These are phyloP conservation scores for Geotrichum candidum DNA, from an alignment of 1,139 yeast species.

Conservation along the genomic window DNA sequence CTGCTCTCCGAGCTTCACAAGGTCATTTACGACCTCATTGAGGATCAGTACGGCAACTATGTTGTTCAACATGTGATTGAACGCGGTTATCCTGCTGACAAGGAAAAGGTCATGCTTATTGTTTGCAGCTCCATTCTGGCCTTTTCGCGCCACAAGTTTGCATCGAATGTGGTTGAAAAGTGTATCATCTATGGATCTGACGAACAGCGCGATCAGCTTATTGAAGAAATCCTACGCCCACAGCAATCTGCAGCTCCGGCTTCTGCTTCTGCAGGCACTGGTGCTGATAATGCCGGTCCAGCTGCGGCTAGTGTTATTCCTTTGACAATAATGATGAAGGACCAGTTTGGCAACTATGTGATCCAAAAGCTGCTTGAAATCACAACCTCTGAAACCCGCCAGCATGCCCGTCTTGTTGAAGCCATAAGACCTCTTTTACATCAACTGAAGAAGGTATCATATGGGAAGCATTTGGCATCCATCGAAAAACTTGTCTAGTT, in stretches of 20 bases:
- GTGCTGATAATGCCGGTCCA: not conserved
- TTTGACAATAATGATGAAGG: slow-evolving; percentile 71
- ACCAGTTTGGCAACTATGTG: slow-evolving; percentile 95
- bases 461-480: slow-evolving; percentile 82
- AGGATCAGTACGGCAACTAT: slow-evolving; percentile 96
- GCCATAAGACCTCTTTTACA: slow-evolving; percentile 39
- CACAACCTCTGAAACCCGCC: slow-evolving; percentile 43
- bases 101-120: slow-evolving; percentile 45
- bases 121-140: slow-evolving; percentile 60
- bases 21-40: slow-evolving; percentile 71
- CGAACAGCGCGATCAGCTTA: slow-evolving; percentile 56
- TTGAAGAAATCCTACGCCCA: slow-evolving; percentile 53
- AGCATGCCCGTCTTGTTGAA: slow-evolving; percentile 38
- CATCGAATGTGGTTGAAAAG: slow-evolving; percentile 94
- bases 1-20: slow-evolving; percentile 64
- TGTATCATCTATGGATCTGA: slow-evolving; percentile 70
- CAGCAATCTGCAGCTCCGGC: not conserved
- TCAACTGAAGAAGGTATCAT: slow-evolving; percentile 37
- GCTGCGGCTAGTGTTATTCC: not conserved
- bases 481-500: slow-evolving; percentile 56
- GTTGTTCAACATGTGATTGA: slow-evolving; percentile 94
- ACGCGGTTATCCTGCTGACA: slow-evolving; percentile 56
- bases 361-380: slow-evolving; percentile 90
- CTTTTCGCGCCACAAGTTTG: slow-evolving; percentile 91
- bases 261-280: not conserved